Percentiles rank a stretch among this genome's conserved stretches.
phyloP scores from a whole-genome alignment of 2,329 filamentous ascomycete species.

The Colletotrichum tanaceti region DNA sequence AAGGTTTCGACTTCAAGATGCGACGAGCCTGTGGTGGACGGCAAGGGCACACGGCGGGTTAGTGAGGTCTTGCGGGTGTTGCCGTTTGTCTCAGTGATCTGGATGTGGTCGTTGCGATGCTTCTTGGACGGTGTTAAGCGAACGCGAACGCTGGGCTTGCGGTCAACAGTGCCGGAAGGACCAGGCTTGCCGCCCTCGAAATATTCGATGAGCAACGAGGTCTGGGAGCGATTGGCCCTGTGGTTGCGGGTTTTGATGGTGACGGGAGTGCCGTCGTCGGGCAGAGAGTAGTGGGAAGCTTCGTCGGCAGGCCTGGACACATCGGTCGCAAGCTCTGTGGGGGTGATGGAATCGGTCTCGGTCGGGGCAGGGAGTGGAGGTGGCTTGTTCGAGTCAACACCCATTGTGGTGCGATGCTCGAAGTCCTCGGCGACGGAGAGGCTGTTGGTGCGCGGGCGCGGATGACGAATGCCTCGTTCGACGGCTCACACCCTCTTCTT shows the following conservation, averaged over 20 bases:
- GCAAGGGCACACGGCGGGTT: slow-evolving; percentile 65
- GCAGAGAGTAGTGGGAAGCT: slow-evolving; percentile 82
- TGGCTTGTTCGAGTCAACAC: slow-evolving; percentile 65
- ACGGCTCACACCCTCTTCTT: slow-evolving; percentile 36
- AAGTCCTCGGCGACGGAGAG: slow-evolving; percentile 34
- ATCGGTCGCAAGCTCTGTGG: slow-evolving; percentile 75
- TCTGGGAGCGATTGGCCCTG: slow-evolving; percentile 76
- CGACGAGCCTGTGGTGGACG: slow-evolving; percentile 54
- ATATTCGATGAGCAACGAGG: slow-evolving; percentile 92
- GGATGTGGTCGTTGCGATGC: slow-evolving; percentile 78
- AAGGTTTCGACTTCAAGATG: slow-evolving; percentile 57
- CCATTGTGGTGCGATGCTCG: slow-evolving; percentile 59
- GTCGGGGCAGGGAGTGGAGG: slow-evolving; percentile 83
- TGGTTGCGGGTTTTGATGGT: slow-evolving; percentile 85
- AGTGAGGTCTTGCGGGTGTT: slow-evolving; percentile 72
- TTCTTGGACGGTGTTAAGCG: slow-evolving; percentile 83
- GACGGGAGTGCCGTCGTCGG: slow-evolving; percentile 89
- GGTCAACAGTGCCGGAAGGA: slow-evolving; percentile 66
- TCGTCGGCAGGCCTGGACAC: slow-evolving; percentile 75
- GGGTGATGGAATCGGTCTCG: slow-evolving; percentile 74
- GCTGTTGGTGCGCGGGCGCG: slow-evolving; percentile 30
- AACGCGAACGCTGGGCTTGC: slow-evolving; percentile 83
- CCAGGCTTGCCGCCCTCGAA: slow-evolving; percentile 81
- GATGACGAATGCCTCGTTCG: slow-evolving; percentile 36
- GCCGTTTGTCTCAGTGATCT: slow-evolving; percentile 85